Conservation (phyloP, 2,329 filamentous ascomycete genomes). For the Claviceps sp. region DNA sequence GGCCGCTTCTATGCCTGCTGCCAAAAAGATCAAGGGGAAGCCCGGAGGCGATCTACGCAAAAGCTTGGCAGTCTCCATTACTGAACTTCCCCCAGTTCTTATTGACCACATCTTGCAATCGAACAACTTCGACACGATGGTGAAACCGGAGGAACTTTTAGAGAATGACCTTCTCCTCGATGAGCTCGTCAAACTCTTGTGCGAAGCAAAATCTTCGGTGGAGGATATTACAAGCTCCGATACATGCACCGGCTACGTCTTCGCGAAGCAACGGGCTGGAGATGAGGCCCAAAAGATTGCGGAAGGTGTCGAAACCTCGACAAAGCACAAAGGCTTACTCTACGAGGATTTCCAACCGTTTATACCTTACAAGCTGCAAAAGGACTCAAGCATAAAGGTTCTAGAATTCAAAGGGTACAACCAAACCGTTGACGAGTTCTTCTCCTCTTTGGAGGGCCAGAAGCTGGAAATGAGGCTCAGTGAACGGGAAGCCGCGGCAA, state of each 20-base stretch:
- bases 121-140: constrained; percentile 53
- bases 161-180: constrained; percentile 51
- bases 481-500: constrained; percentile 70
- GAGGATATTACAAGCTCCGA: constrained; percentile 53
- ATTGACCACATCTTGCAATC: constrained; percentile 72
- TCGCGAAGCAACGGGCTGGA: constrained; percentile 49
- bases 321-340: constrained; percentile 39
- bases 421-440: constrained; percentile 90
- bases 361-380: constrained; percentile 63
- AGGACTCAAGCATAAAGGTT: constrained; percentile 51
- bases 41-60: constrained; percentile 63
- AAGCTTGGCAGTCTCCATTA: constrained; percentile 70
- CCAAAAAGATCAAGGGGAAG: constrained; percentile 61
- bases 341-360: constrained; percentile 98
- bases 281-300: constrained; percentile 5
- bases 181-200: constrained; percentile 52
- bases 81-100: constrained; percentile 76
- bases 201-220: constrained; percentile 52
- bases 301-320: constrained; percentile 18
- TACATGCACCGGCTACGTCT: constrained; percentile 69
- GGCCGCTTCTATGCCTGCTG: constrained; percentile 29
- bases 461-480: constrained; percentile 72
- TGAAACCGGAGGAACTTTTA: constrained; percentile 57
- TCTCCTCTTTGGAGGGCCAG: constrained; percentile 85
- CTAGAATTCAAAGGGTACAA: constrained; percentile 78